Evolutionary conservation across 2,329 filamentous ascomycete species (phyloP), one percentile per base, ranked within the genome.

Genomic region (Talaromyces verruculosus): DNA sequence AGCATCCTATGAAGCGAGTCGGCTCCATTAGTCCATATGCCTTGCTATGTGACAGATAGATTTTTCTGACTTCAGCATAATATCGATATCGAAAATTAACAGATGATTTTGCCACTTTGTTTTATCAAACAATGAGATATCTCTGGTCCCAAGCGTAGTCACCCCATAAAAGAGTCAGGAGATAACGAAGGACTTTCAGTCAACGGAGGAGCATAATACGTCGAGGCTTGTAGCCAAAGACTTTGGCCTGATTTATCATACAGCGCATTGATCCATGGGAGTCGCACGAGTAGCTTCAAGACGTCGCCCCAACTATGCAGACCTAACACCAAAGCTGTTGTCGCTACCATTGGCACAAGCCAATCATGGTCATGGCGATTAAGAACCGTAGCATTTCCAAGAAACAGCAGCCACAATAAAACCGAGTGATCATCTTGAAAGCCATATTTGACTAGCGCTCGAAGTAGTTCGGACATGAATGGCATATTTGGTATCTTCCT

Each of bases 341-440:
- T 43, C 13, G 51, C 59, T 30, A 64, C 28, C 17, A 39, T 60
- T 17, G 63, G 64, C 39, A 61, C 41, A 17, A 67, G 51, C 66
- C 66, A 67, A 3, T 45, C 19, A 41, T 63, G 19, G 35, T 67
- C 63, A n/a, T n/a, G 22, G 1, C 45, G 25, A 33, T 33, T 37
- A n/a, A 65, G 41, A n/a, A 67, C 30, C 1, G 63, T 59, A 15
- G 63, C 41, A 35, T 61, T 39, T n/a, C 58, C 58, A 47, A 63
- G 64, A 11, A 67, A 67, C 2, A 66, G n/a, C 6, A 63, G 22
- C 66, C 66, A 67, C 17, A 67, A 51, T 13, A 57, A 30, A 53
- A 67, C 13, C 10, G 55, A 2, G 22, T 37, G 11, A 11, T 63
- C 22, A 1, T 66, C 49, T n/a, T 61, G n/a, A 51, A 41, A 19